Evolutionary conservation across 306 rosid genomes (phyloP), one percentile per base, ranked within the genome.

Genomic region (Lathyrus sativus): DNA sequence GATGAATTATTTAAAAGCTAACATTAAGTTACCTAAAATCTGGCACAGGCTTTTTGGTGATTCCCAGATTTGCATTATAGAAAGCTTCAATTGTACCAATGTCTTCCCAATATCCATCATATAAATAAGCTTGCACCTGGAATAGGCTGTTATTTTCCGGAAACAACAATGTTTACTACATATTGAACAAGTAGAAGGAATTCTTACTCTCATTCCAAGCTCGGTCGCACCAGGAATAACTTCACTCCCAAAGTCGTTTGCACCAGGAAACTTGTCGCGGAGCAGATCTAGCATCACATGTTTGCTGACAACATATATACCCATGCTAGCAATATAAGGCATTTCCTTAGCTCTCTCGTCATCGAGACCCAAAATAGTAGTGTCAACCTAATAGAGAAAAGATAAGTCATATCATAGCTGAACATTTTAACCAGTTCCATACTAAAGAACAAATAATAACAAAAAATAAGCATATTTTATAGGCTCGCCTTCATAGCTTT

Each of bases 81-180:
- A 95, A 95, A 71, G 99, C 99, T 75, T 95, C 99, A 62, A 95
- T 95, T 8, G 99, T 95, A 79, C 99, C 97, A 29, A 95, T 95
- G 76, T 95, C 99, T 81, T 95, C 99, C 99, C 99, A 95, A 75
- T 95, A 95, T 65, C 99, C 99, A 77, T 95, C 99, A 50, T 88
- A 90, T 74, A 95, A 79, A 83, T 93, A 86, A 65, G 98, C 98
- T 86, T 93, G 98, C 68, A 93, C 97, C 98, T 93, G 68, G 14
- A 42, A 42, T 11, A 42, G 2, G 46, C 4, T 10, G 11, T 42
- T 42, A 42, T 12, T 42, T 14, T 42, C 4, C 3, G 1, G 12
- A 42, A 42, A 42, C 46, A 42, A 42, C 0, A 42, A 42, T 42
- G 46, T 42, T 42, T 11, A 10, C 5, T 11, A 2, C n/a, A 42